Evolutionary conservation across 495 filamentous ascomycete species (phyloP).

Genomic region (Aspergillus baeticus): DNA sequence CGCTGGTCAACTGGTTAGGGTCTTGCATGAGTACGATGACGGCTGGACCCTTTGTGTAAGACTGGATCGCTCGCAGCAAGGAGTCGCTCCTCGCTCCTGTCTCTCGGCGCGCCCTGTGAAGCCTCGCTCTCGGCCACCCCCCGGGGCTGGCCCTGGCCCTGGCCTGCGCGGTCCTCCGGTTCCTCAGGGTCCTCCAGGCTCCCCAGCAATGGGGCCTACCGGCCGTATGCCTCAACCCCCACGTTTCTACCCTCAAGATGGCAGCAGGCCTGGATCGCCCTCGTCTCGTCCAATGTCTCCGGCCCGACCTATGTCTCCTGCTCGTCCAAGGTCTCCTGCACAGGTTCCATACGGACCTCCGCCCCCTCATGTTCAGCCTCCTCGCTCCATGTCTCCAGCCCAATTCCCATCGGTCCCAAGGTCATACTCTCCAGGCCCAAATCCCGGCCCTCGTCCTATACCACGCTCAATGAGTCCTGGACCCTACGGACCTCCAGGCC

Average conservation of each 20-base stretch:
- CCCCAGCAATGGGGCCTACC: constrained; percentile 46
- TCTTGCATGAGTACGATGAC: constrained; percentile 97
- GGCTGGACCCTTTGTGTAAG: constrained; percentile 95
- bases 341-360: constrained; percentile 12
- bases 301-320: constrained; percentile 37
- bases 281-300: constrained; percentile 34
- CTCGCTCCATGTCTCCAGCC: constrained; percentile 12
- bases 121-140: constrained; percentile 64
- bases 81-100: constrained; percentile 91
- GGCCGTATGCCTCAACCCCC: constrained; percentile 25
- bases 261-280: constrained; percentile 42
- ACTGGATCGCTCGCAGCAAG: constrained; percentile 86
- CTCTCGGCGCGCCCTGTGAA: constrained; percentile 90
- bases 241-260: constrained; percentile 41
- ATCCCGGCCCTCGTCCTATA: constrained; percentile 32
- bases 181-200: constrained; percentile 5
- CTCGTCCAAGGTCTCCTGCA: constrained; percentile 26
- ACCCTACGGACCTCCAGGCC: constrained; percentile 44
- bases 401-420: constrained; percentile 39
- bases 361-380: constrained; percentile 1
- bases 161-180: constrained; percentile 39
- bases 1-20: constrained; percentile 76
- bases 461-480: constrained; percentile 53
- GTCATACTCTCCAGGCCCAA: constrained; percentile 41
- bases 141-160: constrained; percentile 45